Evolutionary conservation across 164 flowering plant species (phyloP).

Genomic region (Saururus chinensis): DNA sequence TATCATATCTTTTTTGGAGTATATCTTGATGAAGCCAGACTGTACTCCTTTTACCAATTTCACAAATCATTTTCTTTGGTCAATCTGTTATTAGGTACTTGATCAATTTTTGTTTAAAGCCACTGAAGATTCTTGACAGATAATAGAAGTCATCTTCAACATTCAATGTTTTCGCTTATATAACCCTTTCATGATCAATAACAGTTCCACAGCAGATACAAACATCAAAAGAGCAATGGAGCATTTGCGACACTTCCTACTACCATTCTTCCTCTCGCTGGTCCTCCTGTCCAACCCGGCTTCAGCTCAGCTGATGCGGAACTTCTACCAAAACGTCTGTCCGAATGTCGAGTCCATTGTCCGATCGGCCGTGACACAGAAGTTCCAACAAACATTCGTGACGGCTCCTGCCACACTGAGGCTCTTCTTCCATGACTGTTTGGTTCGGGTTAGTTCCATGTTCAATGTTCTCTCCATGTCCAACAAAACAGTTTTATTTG

Average conservation of each 20-base stretch:
- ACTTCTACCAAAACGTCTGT: constrained; percentile 23
- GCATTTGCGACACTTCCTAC: constrained; percentile 2
- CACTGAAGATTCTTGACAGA: not conserved
- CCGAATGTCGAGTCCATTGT: constrained; percentile 30
- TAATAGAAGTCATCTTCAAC: not conserved
- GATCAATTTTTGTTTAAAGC: not conserved
- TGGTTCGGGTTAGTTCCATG: constrained; percentile 20
- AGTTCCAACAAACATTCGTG: constrained; percentile 26
- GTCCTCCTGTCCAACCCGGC: constrained; percentile 8
- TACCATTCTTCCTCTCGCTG: constrained; percentile 8
- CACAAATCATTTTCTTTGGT: not conserved
- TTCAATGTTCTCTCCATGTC: not conserved
- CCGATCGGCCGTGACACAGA: constrained; percentile 18
- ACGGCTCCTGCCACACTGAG: constrained; percentile 36
- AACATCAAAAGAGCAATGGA: constrained; percentile 5
- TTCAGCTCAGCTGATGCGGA: constrained; percentile 21
- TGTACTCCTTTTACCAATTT: not conserved
- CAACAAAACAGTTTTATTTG: not conserved
- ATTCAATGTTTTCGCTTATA: not conserved
- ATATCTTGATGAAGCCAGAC: no score
- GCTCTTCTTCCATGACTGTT: constrained; percentile 37
- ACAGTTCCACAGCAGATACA: not conserved
- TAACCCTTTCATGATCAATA: not conserved
- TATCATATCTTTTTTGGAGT: not conserved
- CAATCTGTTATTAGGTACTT: not conserved